Evolutionary conservation across 2,329 filamentous ascomycete genomes (phyloP).

Genomic region (Orbilia quercus): DNA sequence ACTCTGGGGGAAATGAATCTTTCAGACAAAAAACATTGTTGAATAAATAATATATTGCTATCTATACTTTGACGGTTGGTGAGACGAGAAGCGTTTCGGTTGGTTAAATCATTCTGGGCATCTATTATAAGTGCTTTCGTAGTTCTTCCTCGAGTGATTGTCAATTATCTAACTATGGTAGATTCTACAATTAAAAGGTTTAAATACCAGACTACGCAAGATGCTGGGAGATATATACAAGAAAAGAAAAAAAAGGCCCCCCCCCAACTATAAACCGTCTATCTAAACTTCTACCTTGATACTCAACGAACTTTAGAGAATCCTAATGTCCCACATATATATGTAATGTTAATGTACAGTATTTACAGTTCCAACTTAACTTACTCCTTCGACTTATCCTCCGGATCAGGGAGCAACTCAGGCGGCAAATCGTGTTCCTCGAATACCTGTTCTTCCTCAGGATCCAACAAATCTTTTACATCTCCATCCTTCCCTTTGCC

Average conservation of each 20-base stretch:
- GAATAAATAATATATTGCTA: no score
- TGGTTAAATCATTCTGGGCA: no score
- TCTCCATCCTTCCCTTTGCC: no score
- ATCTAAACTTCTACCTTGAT: background rate
- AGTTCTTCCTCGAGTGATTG: no score
- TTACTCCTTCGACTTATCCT: background rate
- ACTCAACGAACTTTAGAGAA: background rate
- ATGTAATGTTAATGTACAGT: slow-evolving; percentile 41
- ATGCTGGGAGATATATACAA: slow-evolving; percentile 20
- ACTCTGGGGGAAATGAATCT: no score
- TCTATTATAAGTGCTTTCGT: no score
- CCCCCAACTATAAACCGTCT: background rate
- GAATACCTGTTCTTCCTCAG: slow-evolving; percentile 6
- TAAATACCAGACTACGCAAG: background rate
- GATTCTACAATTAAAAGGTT: no score
- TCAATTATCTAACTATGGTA: no score
- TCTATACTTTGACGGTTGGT: no score
- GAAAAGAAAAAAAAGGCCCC: background rate
- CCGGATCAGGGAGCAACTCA: slow-evolving; percentile 3
- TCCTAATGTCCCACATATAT: no score
- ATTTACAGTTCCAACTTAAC: slow-evolving; percentile 17
- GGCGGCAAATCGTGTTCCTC: slow-evolving; percentile 21
- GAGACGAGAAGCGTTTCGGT: no score
- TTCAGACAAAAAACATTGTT: no score
- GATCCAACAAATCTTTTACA: background rate